Evolutionary conservation across 2,329 filamentous ascomycete species (phyloP).

Genomic region (Sporothrix humicola): DNA sequence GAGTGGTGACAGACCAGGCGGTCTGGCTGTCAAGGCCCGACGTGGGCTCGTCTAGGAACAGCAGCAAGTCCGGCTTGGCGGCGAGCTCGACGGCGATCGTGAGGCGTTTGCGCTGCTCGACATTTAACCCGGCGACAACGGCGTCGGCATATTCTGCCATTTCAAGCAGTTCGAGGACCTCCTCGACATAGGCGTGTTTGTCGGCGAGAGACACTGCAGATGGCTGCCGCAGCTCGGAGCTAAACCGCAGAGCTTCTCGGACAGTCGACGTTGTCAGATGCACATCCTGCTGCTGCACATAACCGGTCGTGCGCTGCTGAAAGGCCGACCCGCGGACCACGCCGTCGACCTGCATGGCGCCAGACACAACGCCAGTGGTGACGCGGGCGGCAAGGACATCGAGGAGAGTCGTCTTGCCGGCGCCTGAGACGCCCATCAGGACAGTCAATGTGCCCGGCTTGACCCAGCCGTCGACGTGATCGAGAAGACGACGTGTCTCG

Average conservation of each 20-base stretch:
- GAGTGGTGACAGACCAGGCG: slow-evolving; percentile 66
- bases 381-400: slow-evolving; percentile 85
- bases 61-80: slow-evolving; percentile 74
- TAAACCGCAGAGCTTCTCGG: slow-evolving; percentile 85
- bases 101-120: slow-evolving; percentile 74
- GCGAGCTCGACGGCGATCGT: slow-evolving; percentile 94
- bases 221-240: slow-evolving; percentile 83
- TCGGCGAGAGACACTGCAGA: slow-evolving; percentile 71
- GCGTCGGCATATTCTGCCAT: slow-evolving; percentile 92
- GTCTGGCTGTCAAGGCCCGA: slow-evolving; percentile 67
- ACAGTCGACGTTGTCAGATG: slow-evolving; percentile 85
- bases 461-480: slow-evolving; percentile 90
- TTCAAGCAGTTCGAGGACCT: slow-evolving; percentile 87
- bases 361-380: slow-evolving; percentile 88
- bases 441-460: slow-evolving; percentile 90
- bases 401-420: slow-evolving; percentile 90
- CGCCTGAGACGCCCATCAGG: slow-evolving; percentile 88
- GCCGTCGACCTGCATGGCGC: slow-evolving; percentile 75
- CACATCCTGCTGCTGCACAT: slow-evolving; percentile 91
- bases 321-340: slow-evolving; percentile 77
- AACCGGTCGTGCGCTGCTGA: slow-evolving; percentile 90
- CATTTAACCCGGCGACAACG: slow-evolving; percentile 82
- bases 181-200: slow-evolving; percentile 85
- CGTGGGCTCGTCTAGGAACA: slow-evolving; percentile 68
- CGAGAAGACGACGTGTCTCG: slow-evolving; percentile 74